Evolutionary conservation across 1,284 basidiomycete species (phyloP).

Genomic region (Trichosporon sp.): DNA sequence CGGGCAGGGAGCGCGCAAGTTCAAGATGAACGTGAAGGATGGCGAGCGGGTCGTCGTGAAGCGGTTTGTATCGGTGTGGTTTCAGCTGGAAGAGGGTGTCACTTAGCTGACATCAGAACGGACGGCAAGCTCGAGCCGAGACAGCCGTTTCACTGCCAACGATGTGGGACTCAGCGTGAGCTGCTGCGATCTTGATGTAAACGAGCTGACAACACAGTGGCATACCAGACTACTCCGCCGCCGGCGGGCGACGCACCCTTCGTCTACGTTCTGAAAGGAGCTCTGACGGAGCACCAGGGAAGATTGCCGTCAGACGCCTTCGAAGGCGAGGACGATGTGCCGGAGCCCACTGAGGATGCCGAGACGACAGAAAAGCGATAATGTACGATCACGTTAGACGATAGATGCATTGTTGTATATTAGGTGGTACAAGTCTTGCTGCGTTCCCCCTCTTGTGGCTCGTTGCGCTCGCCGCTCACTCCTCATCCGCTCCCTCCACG

Average conservation of each 20-base stretch:
- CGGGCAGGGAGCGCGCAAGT: conserved; percentile 50
- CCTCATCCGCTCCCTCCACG: conserved; percentile 35
- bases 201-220: conserved; percentile 36
- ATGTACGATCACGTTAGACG: conserved; percentile 6
- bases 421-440: conserved; percentile 21
- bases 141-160: conserved; percentile 38
- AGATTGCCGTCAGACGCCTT: conserved; percentile 56
- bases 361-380: background rate
- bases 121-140: conserved; percentile 45
- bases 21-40: conserved; percentile 55
- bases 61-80: conserved; percentile 30
- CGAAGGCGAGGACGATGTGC: conserved; percentile 50
- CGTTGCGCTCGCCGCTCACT: background rate
- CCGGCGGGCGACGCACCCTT: conserved; percentile 50
- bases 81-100: too few species aligned
- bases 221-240: conserved; percentile 53
- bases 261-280: conserved; percentile 54
- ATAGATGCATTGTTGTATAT: conserved; percentile 24
- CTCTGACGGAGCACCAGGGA: conserved; percentile 56
- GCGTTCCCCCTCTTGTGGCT: background rate
- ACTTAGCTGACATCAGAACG: conserved; percentile 15
- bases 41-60: conserved; percentile 51
- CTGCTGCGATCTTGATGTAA: too few species aligned
- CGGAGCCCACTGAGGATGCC: background rate
- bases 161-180: conserved; percentile 13